Evolutionary conservation across 306 rosid genomes (phyloP), one percentile per base, ranked within the genome.

Genomic region (Arachis hypogaea): DNA sequence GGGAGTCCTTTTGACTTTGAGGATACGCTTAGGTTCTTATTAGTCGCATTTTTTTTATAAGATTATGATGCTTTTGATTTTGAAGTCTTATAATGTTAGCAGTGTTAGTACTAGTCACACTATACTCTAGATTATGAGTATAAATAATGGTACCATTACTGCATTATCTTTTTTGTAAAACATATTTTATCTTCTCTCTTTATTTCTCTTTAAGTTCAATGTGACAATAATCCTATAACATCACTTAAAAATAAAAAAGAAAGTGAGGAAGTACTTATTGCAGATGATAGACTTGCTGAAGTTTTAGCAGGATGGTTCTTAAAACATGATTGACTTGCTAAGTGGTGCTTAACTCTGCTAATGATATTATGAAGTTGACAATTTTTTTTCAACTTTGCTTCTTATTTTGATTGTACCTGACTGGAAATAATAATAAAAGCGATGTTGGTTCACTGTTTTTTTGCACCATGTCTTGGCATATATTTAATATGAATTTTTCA

Each of bases 271-370:
- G 22, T 38, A 36, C 73, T 51, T 38, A 9, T 68, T 29, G 9
- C 51, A 68, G 11, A 52, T 49, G 72, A 50, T 44, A 43, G 61
- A 43, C 16, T 64, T 42, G 59, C 59, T n/a, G 6, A 52, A 52
- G 59, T n/a, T 5, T n/a, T 11, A 51, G 28, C n/a, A 9, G 59
- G 6, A 52, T 45, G 44, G 36, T 7, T 45, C 14, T 60, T 30
- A 47, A 28, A 58, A 36, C 66, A 46, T 44, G 58, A 50, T 67
- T 11, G 44, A 46, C 46, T 7, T 72, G 73, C 79, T 59, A 67
- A 33, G 16, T 16, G 7, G 16, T 58, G 43, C 47, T 14, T 7
- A 57, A 10, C 68, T 33, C 12, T 7, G 28, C 28, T 22, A 22
- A 22, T 54, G 10, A 14, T 7, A 0, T 9, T 16, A 22, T 45